These are phyloP conservation scores for Penicillium lagena DNA, from an alignment of 495 filamentous ascomycete species.

Conservation along the genomic window DNA sequence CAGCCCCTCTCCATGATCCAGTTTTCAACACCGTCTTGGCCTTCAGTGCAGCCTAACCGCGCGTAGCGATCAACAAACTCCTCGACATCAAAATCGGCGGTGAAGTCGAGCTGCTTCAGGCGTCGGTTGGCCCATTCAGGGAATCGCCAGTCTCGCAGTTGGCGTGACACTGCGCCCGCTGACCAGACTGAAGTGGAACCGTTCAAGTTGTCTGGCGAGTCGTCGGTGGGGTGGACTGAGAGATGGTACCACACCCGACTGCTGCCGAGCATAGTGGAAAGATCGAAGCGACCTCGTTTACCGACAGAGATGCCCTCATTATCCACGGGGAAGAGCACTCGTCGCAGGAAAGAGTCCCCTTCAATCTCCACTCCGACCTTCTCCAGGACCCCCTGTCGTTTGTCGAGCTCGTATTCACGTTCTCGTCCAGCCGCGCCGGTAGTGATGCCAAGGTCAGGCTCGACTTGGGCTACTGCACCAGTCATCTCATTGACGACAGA, in stretches of 20 bases:
- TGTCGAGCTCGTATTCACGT: constrained; percentile 71
- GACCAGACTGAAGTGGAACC: constrained; percentile 71
- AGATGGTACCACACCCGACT: constrained; percentile 96
- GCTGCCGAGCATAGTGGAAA: constrained; percentile 59
- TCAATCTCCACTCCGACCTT: constrained; percentile 80
- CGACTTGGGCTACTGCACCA: constrained; percentile 69
- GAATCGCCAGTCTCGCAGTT: constrained; percentile 85
- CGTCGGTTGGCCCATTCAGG: constrained; percentile 95
- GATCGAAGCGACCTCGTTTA: constrained; percentile 67
- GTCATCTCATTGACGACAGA: constrained; percentile 84
- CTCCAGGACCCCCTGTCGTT: constrained; percentile 74
- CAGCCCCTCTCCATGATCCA: constrained; percentile 95
- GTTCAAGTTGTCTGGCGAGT: constrained; percentile 64
- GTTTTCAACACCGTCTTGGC: constrained; percentile 87
- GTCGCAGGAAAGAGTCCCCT: constrained; percentile 72
- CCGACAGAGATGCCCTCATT: constrained; percentile 69
- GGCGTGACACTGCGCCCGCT: constrained; percentile 82
- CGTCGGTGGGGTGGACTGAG: constrained; percentile 84
- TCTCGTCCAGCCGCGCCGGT: constrained; percentile 59
- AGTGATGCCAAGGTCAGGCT: constrained; percentile 74
- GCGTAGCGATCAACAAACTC: constrained; percentile 82
- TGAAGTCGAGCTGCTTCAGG: constrained; percentile 91
- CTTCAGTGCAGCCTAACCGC: constrained; percentile 79
- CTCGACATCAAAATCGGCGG: constrained; percentile 89
- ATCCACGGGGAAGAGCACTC: constrained; percentile 75